Conservation (phyloP, 441 rosid species). For the Hura crepitans region DNA sequence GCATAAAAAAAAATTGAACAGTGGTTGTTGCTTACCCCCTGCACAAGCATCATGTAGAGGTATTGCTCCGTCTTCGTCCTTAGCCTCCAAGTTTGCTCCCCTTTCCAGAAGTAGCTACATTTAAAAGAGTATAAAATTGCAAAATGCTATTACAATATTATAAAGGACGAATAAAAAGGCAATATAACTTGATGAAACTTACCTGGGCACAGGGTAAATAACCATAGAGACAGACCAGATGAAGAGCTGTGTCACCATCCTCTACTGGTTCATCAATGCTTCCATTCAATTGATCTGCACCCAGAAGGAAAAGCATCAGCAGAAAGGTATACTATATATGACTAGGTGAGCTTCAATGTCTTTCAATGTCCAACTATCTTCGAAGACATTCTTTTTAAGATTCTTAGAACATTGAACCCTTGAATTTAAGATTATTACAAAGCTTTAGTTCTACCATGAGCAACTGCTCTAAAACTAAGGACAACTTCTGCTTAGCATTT, state of each 20-base stretch:
- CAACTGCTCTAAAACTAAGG: neutral
- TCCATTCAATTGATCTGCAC: slow-evolving; percentile 61
- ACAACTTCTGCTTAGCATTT: neutral
- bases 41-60: slow-evolving; percentile 93
- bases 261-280: slow-evolving; percentile 72
- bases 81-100: slow-evolving; percentile 80
- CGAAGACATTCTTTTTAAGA: neutral
- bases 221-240: slow-evolving; percentile 79
- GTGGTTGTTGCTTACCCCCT: slow-evolving; percentile 46
- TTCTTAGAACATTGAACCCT: neutral
- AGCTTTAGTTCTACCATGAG: neutral
- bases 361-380: neutral
- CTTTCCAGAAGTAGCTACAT: slow-evolving; percentile 73
- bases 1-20: neutral
- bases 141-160: neutral
- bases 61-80: slow-evolving; percentile 78
- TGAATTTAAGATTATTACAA: neutral
- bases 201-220: slow-evolving; percentile 82
- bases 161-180: neutral
- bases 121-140: neutral
- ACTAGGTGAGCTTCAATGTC: neutral
- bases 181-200: slow-evolving; percentile 15
- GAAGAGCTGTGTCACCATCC: slow-evolving; percentile 86
- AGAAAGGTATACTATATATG: neutral
- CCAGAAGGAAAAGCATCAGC: slow-evolving; percentile 8